Conservation (phyloP, 257 asterid genomes). For the Thymus quinquecostatus region DNA sequence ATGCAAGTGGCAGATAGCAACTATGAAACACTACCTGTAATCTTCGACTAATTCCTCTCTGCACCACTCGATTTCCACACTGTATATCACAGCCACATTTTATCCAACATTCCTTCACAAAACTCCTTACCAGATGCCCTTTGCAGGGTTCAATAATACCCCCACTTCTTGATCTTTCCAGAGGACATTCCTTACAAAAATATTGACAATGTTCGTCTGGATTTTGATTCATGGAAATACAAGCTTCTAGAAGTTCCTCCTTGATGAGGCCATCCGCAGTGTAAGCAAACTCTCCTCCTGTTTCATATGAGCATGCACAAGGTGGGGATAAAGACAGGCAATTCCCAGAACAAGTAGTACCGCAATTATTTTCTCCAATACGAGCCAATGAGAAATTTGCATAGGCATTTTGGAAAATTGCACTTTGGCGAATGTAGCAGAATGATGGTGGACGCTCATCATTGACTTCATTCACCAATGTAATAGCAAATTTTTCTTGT, state of each 20-base stretch:
- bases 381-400: conserved; percentile 74
- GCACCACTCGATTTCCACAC: conserved; percentile 97
- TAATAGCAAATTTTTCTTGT: conserved; percentile 66
- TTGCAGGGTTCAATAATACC: conserved; percentile 70
- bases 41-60: conserved; percentile 76
- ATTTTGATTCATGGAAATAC: conserved; percentile 75
- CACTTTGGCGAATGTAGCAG: conserved; percentile 75
- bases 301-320: conserved; percentile 81
- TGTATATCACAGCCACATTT: conserved; percentile 85
- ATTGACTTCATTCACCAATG: conserved; percentile 69
- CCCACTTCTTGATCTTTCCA: conserved; percentile 72
- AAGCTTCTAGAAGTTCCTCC: conserved; percentile 72
- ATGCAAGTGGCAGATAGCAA: conserved; percentile 19
- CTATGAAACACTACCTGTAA: conserved; percentile 61
- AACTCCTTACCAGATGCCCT: conserved; percentile 85
- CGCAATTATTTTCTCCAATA: conserved; percentile 62
- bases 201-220: conserved; percentile 66
- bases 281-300: conserved; percentile 85
- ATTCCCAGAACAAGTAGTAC: conserved; percentile 73
- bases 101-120: conserved; percentile 94
- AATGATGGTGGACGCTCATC: conserved; percentile 64
- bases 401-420: conserved; percentile 68
- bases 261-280: conserved; percentile 76
- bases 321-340: conserved; percentile 64
- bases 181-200: conserved; percentile 82